Base-by-base conservation (phyloP, 495 filamentous ascomycete species). In the Penicillium angulare region DNA sequence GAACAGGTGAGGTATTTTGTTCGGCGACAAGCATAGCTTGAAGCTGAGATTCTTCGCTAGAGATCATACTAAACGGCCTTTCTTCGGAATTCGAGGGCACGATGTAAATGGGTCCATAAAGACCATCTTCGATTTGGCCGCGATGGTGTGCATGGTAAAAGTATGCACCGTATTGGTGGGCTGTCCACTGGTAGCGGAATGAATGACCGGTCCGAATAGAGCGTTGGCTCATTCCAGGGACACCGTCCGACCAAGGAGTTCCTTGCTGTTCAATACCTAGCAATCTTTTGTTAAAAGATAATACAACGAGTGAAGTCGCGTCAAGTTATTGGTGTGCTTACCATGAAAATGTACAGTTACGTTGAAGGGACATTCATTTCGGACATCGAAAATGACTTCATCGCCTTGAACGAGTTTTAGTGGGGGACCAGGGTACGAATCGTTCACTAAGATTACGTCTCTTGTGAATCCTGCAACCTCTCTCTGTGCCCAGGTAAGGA, bases 361-460 rank as follows among this genome's bases (percentile, higher is more conserved):
- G 35, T 79, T 75, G 27, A 77, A 77, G 0, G 81, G 80, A 47
- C 78, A 66, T 2, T 67, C 63, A 63, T 85, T 86, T 47, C 71
- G 65, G 6, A 86, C 80, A 13, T 76, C 70, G 15, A 87, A 79
- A 31, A 84, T 69, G 48, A 86, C 82, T 39, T 72, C 69, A 55
- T 86, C 82, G 3, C 82, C 83, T 67, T 85, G 79, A 53, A 84
- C 78, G 4, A 84, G 66, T 35, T 74, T 70, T 41, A 87, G 70
- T 17, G 73, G 46, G 0, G 83, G 84, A 1, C 78, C 83, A 3
- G 84, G 84, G 43, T 78, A 80, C 17, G 81, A 79, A 2, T 77
- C 79, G 66, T 87, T 87, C 39, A 78, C 77, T 7, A 83, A 72
- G 7, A 86, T 76, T 2, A 81, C 64, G n/a, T 75, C 59, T 35